Conservation (phyloP, 1,284 basidiomycete species). For the Ceratobasidium sp. region DNA sequence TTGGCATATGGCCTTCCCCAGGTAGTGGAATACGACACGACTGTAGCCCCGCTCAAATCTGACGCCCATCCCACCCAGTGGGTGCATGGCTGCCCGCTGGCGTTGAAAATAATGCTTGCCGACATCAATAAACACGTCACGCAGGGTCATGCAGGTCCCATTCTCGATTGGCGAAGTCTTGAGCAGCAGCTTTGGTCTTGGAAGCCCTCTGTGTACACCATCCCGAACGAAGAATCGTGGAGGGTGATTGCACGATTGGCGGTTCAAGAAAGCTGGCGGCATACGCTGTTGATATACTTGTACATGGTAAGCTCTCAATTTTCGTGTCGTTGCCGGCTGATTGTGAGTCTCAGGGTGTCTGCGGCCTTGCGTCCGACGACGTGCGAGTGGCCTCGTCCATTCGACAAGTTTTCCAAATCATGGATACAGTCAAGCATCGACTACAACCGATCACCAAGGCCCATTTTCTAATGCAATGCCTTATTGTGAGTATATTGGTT, state of each 20-base stretch:
- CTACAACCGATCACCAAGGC: not conserved
- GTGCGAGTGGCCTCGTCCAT: not conserved
- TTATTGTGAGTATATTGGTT: not conserved
- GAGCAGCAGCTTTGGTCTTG: constrained; percentile 19
- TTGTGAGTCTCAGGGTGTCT: constrained; percentile 16
- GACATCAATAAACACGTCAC: constrained; percentile 8
- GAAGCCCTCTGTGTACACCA: not conserved
- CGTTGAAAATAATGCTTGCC: not conserved
- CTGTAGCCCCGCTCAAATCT: too few species aligned
- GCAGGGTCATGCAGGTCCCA: not conserved
- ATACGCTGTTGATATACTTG: constrained; percentile 10
- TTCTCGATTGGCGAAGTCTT: not conserved
- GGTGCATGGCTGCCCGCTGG: not conserved
- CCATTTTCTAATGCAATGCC: constrained; percentile 1
- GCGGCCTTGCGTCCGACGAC: constrained; percentile 20
- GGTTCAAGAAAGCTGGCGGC: constrained; percentile 36
- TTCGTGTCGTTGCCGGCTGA: not conserved
- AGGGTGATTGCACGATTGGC: constrained; percentile 8
- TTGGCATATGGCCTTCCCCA: constrained; percentile 28
- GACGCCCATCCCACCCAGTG: not conserved
- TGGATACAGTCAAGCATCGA: constrained; percentile 14
- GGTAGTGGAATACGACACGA: constrained; percentile 26
- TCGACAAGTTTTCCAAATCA: constrained; percentile 18
- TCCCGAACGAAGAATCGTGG: constrained; percentile 10
- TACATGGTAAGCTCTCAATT: constrained; percentile 14